Evolutionary conservation across 805 yeast species (phyloP), one percentile per base, ranked within the genome.

Genomic region (Brettanomyces naardenensis): DNA sequence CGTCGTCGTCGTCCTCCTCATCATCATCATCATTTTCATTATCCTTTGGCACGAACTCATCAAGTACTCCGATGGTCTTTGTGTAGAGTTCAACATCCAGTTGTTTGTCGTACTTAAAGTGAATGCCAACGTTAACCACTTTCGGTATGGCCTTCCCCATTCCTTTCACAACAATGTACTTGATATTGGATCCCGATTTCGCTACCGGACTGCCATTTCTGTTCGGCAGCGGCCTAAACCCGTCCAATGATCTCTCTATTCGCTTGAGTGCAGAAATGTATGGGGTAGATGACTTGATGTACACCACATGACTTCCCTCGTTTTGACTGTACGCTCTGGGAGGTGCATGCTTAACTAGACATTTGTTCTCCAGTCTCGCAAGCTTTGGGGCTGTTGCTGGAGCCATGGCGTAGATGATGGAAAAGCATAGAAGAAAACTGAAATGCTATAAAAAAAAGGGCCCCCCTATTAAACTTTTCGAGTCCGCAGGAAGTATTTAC

Each of bases 61-160:
- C 96, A 19, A 84, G 52, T 0, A 87, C 88, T 19, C 72, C 71
- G 0, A 81, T 68, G 4, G 80, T 75, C 19, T 71, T 78, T 0
- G 95, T 87, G 21, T 59, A 54, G 1, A 83, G 49, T 10, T 81
- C 86, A 6, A 84, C 74, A 41, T 53, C 63, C 51, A 70, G 63
- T 6, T 70, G 67, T 29, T 67, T 61, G 25, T 71, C 69, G 13
- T 60, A 62, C 47, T 73, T 72, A 51, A 78, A 81, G 49, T 76
- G 70, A 20, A 75, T 54, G 0, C 75, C 95, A 1, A 88, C 44
- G 11, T 78, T 64, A n/a, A 82, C 43, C 0, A 80, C 75, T 48
- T 73, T 80, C 35, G 71, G 77, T 7, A 82, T 74, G 7, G 89
- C 72, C 39, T 66, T 69, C 2, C 95, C 95, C 81, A 85, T 78